A percentile compares a stretch with the other conserved stretches of the same genome.
phyloP scores from a whole-genome alignment of 768 basidiomycete genomes.

The Collybia nuda region DNA sequence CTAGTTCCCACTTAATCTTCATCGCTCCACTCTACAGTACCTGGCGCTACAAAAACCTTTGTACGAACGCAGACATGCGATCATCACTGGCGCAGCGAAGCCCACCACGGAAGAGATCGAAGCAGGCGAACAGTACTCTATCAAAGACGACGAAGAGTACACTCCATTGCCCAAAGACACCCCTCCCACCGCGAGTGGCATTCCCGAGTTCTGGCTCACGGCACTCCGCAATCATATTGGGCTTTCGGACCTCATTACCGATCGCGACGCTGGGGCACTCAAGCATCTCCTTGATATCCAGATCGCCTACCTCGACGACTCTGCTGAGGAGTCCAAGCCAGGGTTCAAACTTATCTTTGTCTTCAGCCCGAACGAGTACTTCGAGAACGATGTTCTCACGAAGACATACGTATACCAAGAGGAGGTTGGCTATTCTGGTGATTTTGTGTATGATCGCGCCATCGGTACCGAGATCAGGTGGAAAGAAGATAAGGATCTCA shows the following conservation, averaged over 20 bases:
- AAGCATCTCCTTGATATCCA: conserved; percentile 80
- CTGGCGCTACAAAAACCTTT: conserved; percentile 77
- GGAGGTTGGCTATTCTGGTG: conserved; percentile 93
- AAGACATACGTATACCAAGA: conserved; percentile 96
- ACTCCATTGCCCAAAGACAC: conserved; percentile 56
- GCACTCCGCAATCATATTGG: conserved; percentile 90
- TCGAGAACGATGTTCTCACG: conserved; percentile 77
- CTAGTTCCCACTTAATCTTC: conserved; percentile 6
- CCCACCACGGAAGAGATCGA: conserved; percentile 83
- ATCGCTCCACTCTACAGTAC: conserved; percentile 46
- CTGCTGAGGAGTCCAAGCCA: conserved; percentile 59
- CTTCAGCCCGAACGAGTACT: conserved; percentile 84
- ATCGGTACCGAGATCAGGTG: conserved; percentile 93
- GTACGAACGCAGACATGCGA: conserved; percentile 81
- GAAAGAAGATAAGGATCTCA: conserved; percentile 98
- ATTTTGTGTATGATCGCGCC: conserved; percentile 95
- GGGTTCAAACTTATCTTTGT: conserved; percentile 90
- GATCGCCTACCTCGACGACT: conserved; percentile 67
- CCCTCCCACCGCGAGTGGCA: conserved; percentile 44
- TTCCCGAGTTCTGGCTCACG: conserved; percentile 98
- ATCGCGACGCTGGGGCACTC: conserved; percentile 86
- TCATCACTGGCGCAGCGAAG: conserved; percentile 75
- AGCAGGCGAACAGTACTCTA: conserved; percentile 69
- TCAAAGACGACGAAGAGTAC: conserved; percentile 77
- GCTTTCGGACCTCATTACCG: conserved; percentile 86